A percentile compares a stretch with the other conserved stretches of the same genome.
Conservation (phyloP, 352 stramenopile genomes). For the Globisporangium paroecandrum region DNA sequence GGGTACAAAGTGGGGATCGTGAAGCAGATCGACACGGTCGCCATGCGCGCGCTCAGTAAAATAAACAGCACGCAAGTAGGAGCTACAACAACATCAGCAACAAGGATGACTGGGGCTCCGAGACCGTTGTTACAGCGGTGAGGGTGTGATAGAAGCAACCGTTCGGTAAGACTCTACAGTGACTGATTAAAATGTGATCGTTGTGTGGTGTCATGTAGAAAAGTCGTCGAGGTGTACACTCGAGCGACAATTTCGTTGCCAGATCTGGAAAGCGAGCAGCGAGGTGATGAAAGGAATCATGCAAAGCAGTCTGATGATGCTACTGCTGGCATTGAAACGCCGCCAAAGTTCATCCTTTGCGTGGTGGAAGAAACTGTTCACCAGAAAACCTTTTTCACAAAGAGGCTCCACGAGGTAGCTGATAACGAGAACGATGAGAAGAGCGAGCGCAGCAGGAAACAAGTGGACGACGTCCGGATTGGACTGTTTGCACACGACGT, state of each 20-base stretch:
- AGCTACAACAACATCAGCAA: background rate
- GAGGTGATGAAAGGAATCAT: background rate
- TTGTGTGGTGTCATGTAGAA: constrained; percentile 17
- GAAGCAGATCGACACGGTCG: constrained; percentile 50
- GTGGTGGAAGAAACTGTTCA: constrained; percentile 38
- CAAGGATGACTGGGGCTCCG: background rate
- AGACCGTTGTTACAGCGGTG: background rate
- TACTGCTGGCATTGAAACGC: background rate
- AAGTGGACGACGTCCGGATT: constrained; percentile 24
- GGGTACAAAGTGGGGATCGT: constrained; percentile 69
- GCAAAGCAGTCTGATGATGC: background rate
- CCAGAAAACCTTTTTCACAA: constrained; percentile 31
- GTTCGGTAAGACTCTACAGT: no score
- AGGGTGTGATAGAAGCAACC: no score
- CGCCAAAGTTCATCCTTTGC: constrained; percentile 31
- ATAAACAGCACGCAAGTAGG: background rate
- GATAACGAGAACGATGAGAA: constrained; percentile 10
- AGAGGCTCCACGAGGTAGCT: constrained; percentile 27
- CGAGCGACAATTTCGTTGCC: constrained; percentile 37
- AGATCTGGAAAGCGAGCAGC: constrained; percentile 7
- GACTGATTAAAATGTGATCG: no score
- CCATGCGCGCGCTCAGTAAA: constrained; percentile 13
- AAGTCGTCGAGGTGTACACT: constrained; percentile 44
- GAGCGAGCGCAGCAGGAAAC: constrained; percentile 7
- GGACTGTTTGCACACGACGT: constrained; percentile 39